These are phyloP conservation scores for Carallia pectinifolia DNA, from an alignment of 345 rosid genomes.

Conservation along the genomic window DNA sequence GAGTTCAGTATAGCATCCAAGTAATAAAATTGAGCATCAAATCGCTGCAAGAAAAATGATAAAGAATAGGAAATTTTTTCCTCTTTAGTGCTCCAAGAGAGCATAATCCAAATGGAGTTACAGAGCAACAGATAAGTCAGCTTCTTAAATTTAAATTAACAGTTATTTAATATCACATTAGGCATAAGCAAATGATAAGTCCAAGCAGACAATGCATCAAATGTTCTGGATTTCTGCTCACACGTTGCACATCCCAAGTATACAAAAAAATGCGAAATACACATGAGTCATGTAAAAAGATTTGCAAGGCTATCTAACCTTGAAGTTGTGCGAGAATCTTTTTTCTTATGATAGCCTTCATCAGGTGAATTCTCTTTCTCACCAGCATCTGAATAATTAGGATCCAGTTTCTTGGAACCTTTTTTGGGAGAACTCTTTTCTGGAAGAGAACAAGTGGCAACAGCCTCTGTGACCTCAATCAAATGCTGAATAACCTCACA, in stretches of 20 bases:
- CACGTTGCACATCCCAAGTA: neutral
- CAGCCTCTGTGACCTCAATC: conserved; percentile 77
- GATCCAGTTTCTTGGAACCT: conserved; percentile 55
- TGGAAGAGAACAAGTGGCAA: conserved; percentile 39
- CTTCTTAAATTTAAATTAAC: too few relatives aligned
- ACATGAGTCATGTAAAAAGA: neutral
- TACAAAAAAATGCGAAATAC: neutral
- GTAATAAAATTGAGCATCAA: neutral
- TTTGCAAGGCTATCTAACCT: conserved; percentile 46
- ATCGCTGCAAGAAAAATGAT: neutral
- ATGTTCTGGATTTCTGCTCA: neutral
- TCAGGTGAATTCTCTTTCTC: conserved; percentile 44
- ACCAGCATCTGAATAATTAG: conserved; percentile 39
- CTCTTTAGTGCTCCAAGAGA: neutral
- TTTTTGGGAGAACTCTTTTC: conserved; percentile 47
- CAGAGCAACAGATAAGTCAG: too few relatives aligned
- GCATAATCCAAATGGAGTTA: neutral
- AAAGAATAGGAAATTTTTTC: neutral
- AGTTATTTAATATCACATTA: neutral
- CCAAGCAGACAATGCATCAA: neutral
- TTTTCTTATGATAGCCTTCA: conserved; percentile 47
- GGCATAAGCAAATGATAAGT: conserved; percentile 3
- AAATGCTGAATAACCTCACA: conserved; percentile 89
- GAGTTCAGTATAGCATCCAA: neutral
- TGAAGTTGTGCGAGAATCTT: conserved; percentile 49